These are phyloP conservation scores for Microstroma glucosiphilum DNA, from an alignment of 1,284 basidiomycete genomes.

Conservation along the genomic window DNA sequence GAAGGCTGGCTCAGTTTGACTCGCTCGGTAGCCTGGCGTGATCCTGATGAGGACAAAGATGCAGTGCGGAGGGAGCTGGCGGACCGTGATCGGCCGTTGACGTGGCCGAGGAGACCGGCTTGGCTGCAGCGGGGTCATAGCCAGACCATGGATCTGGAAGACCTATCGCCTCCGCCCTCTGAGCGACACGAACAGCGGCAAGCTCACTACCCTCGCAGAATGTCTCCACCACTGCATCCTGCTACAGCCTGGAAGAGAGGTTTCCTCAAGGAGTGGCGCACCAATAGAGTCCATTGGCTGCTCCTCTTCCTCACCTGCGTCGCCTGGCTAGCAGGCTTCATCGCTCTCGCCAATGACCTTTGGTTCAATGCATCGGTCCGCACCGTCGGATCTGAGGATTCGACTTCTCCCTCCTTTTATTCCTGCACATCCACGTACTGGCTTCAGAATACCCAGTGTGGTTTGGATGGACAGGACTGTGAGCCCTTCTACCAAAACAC, in stretches of 20 bases:
- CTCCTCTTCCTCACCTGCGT: slow-evolving; percentile 26
- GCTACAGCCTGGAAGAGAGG: slow-evolving; percentile 14
- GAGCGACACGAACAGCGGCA: not conserved
- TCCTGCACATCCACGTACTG: slow-evolving; percentile 47
- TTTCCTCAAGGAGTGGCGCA: slow-evolving; percentile 19
- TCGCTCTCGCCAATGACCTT: slow-evolving; percentile 25
- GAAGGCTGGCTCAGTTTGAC: slow-evolving; percentile 24
- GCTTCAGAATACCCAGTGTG: slow-evolving; percentile 57
- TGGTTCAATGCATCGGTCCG: slow-evolving; percentile 35
- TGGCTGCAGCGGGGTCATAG: slow-evolving; percentile 2
- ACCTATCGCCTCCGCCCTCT: not conserved
- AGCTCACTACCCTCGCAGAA: not conserved
- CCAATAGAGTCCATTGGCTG: slow-evolving; percentile 37
- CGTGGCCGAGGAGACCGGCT: slow-evolving; percentile 2
- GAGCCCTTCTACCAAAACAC: slow-evolving; percentile 60
- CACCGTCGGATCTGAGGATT: slow-evolving; percentile 10
- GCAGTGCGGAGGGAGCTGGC: not conserved
- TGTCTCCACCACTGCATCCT: not conserved
- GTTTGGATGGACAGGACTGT: slow-evolving; percentile 65
- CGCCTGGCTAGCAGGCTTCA: slow-evolving; percentile 41
- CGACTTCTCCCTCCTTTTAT: slow-evolving; percentile 20
- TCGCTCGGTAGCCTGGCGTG: slow-evolving; percentile 27
- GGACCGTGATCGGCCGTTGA: not conserved
- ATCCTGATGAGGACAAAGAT: slow-evolving; percentile 13
- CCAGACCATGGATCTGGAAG: not conserved